A percentile compares a stretch with the other conserved stretches of the same genome.
phyloP scores from a whole-genome alignment of 2,329 filamentous ascomycete species.

The Penicillium corylophilum region DNA sequence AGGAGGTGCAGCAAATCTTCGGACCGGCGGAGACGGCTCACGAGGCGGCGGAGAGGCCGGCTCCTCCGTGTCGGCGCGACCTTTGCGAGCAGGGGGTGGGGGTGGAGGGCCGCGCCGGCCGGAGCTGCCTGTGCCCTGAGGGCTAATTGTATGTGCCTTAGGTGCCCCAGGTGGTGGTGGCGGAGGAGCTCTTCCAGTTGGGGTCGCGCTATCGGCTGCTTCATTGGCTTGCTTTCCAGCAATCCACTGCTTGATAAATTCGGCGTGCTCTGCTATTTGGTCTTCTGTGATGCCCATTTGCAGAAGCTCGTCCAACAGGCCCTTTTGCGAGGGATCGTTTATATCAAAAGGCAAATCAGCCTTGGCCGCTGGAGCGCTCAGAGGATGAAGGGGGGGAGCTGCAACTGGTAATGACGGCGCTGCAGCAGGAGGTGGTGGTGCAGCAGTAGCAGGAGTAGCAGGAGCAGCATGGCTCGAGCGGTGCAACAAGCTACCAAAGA shows the following conservation, averaged over 20 bases:
- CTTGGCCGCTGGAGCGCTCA: slow-evolving; percentile 27
- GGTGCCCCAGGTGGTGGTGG: slow-evolving; percentile 54
- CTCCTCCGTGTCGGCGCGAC: slow-evolving; percentile 52
- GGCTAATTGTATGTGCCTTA: slow-evolving; percentile 52
- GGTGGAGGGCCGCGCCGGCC: slow-evolving; percentile 60
- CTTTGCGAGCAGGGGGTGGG: slow-evolving; percentile 53
- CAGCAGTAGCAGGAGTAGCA: slow-evolving; percentile 36
- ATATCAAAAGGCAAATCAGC: slow-evolving; percentile 55
- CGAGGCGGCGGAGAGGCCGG: slow-evolving; percentile 61
- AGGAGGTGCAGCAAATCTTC: slow-evolving; percentile 77
- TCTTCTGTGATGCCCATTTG: slow-evolving; percentile 68
- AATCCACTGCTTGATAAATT: slow-evolving; percentile 68
- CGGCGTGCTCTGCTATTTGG: slow-evolving; percentile 65
- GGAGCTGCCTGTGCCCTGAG: slow-evolving; percentile 60
- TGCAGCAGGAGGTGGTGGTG: slow-evolving; percentile 25
- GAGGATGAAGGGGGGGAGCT: slow-evolving; percentile 29
- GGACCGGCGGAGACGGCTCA: slow-evolving; percentile 64
- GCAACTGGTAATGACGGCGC: slow-evolving; percentile 31
- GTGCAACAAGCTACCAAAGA: slow-evolving; percentile 52
- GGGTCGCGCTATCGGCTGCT: slow-evolving; percentile 42
- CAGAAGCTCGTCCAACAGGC: slow-evolving; percentile 60
- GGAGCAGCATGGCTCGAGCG: slow-evolving; percentile 45
- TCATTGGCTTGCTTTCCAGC: slow-evolving; percentile 56
- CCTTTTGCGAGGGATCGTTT: slow-evolving; percentile 62
- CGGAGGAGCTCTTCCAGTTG: slow-evolving; percentile 55